These are phyloP conservation scores for Turritis glabra DNA, from an alignment of 345 rosid species.

Conservation along the genomic window DNA sequence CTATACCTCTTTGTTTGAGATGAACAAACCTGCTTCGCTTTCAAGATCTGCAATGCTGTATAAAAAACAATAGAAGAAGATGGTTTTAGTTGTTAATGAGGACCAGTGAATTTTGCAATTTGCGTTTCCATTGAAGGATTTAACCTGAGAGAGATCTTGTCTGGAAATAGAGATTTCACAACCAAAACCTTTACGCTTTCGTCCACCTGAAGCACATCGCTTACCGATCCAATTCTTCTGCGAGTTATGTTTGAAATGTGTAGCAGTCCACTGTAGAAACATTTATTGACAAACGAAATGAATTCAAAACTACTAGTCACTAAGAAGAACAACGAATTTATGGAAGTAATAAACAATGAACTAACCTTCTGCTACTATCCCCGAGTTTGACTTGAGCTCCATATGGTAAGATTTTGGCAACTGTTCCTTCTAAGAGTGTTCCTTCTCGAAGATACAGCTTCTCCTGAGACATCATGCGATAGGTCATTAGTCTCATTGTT, in stretches of 20 bases:
- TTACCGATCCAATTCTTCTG: conserved; percentile 53
- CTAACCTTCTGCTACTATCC: conserved; percentile 78
- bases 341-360: background rate
- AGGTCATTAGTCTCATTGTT: conserved; percentile 13
- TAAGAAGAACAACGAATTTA: background rate
- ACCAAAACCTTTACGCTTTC: conserved; percentile 82
- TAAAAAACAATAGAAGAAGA: background rate
- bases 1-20: conserved; percentile 72
- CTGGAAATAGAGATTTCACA: conserved; percentile 69
- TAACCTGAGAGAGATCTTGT: conserved; percentile 87
- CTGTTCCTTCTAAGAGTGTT: conserved; percentile 83
- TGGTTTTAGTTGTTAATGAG: background rate
- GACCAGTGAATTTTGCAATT: background rate
- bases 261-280: conserved; percentile 69
- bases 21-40: conserved; percentile 83
- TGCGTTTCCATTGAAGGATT: background rate
- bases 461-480: conserved; percentile 52
- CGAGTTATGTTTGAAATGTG: conserved; percentile 81
- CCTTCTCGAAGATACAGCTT: conserved; percentile 76
- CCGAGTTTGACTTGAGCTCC: conserved; percentile 91
- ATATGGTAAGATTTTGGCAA: conserved; percentile 70
- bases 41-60: conserved; percentile 86
- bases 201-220: conserved; percentile 64
- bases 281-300: background rate
- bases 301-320: background rate